phyloP scores from a whole-genome alignment of 1,284 basidiomycete genomes.

The Caloboletus firmus region DNA sequence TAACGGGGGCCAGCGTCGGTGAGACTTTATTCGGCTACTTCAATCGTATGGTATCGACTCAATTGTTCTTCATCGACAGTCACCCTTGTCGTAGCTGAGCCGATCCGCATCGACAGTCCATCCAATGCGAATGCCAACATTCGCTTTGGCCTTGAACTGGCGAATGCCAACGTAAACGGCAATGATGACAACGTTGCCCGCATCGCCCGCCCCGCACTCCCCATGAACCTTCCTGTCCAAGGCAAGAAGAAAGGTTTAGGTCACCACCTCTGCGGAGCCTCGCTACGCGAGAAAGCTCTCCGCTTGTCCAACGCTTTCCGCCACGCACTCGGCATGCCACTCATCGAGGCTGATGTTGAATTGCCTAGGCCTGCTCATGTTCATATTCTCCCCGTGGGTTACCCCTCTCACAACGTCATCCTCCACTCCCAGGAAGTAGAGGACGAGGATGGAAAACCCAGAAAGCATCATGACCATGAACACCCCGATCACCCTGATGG shows the following conservation, averaged over 20 bases:
- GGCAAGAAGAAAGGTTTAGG: slow-evolving; percentile 13
- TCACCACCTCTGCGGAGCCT: slow-evolving; percentile 31
- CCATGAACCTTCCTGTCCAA: slow-evolving; percentile 5
- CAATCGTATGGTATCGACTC: background rate
- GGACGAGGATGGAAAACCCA: slow-evolving; percentile 13
- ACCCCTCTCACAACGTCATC: slow-evolving; percentile 2
- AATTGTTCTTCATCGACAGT: slow-evolving; percentile 11
- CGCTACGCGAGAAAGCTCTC: slow-evolving; percentile 37
- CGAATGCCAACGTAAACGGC: slow-evolving; percentile 36
- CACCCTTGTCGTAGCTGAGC: slow-evolving; percentile 29
- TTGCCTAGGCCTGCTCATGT: slow-evolving; percentile 7
- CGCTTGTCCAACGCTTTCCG: slow-evolving; percentile 33
- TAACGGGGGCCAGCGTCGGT: slow-evolving; percentile 30
- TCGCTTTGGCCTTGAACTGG: slow-evolving; percentile 32
- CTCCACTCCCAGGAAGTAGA: slow-evolving; percentile 3
- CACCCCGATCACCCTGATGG: slow-evolving; percentile 11
- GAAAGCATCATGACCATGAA: slow-evolving; percentile 15
- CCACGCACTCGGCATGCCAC: slow-evolving; percentile 34
- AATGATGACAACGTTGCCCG: slow-evolving; percentile 34
- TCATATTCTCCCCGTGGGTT: slow-evolving; percentile 22
- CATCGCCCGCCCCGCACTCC: slow-evolving; percentile 19
- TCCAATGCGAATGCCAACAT: slow-evolving; percentile 34
- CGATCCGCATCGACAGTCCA: slow-evolving; percentile 25
- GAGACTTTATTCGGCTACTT: slow-evolving; percentile 3
- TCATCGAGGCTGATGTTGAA: slow-evolving; percentile 19